Conservation (phyloP, 257 asterid genomes). For the Hygrophila difformis region DNA sequence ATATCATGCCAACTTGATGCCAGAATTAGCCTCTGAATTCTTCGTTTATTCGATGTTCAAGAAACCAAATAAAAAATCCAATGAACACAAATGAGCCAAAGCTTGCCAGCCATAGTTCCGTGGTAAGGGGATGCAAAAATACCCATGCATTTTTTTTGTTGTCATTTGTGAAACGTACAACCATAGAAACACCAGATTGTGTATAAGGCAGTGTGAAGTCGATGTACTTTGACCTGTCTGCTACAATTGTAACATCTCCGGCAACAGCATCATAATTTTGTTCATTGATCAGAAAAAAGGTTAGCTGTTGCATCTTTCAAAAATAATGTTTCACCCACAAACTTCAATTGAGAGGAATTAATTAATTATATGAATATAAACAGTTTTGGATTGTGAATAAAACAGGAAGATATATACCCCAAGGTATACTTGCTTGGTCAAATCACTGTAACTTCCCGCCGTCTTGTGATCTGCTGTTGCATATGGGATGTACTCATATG, state of each 20-base stretch:
- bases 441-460: slow-evolving; percentile 8
- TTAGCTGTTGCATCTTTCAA: too few relatives aligned
- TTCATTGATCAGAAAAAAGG: too few relatives aligned
- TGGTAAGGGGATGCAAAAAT: slow-evolving; percentile 1
- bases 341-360: not conserved
- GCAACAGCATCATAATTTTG: slow-evolving; percentile 1
- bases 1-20: too few relatives aligned
- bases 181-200: too few relatives aligned
- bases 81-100: slow-evolving; percentile 8
- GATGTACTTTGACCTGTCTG: slow-evolving; percentile 4
- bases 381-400: too few relatives aligned
- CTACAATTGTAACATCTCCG: slow-evolving; percentile 9
- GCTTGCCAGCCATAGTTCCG: slow-evolving; percentile 7
- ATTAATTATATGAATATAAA: not conserved
- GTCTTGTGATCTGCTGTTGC: not conserved
- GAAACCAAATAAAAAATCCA: too few relatives aligned
- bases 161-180: not conserved
- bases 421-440: slow-evolving; percentile 7
- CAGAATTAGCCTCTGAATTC: slow-evolving; percentile 12
- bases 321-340: too few relatives aligned
- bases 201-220: too few relatives aligned
- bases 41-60: slow-evolving; percentile 5
- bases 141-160: not conserved
- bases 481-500: too few relatives aligned
- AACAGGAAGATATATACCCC: slow-evolving; percentile 6